Base-by-base conservation (phyloP, 305 asterid genomes). In the Fraxinus xanthoxyloides region DNA sequence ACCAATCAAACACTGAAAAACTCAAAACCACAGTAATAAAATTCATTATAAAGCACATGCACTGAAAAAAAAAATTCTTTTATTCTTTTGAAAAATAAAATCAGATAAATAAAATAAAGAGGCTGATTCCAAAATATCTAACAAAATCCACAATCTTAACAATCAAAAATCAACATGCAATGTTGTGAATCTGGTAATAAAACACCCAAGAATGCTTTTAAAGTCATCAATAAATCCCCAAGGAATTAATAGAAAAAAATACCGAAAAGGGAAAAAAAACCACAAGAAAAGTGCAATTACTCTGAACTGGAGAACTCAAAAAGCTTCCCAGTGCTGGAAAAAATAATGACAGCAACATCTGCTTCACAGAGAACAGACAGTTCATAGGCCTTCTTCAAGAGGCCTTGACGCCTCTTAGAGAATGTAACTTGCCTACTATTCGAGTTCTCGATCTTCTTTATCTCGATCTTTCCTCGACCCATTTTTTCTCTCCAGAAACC, bases 391-490 rank as follows among this genome's bases (percentile, higher is more conserved):
- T 92, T 92, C 88, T 92, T 90, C 38, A 90, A 26, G 28, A 90
- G 80, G 4, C 92, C 90, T 10, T 35, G 38, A 13, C 89, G 79
- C 82, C 98, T 86, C 88, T 89, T 92, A 0, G 92, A 87, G 83
- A 90, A 92, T 0, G 97, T 92, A 0, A 89, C 95, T 77, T 92
- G 95, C 77, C 93, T 85, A 88, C 92, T 91, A 75, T 86, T 90
- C 15, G 87, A 88, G 87, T 94, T 90, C 87, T 92, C 98, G 34
- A 92, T 94, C 87, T 90, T 89, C 83, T 90, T 92, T 7, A 94
- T 92, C 76, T 92, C 98, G 43, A 94, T 91, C 77, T 92, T 94
- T 0, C 98, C 97, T 75, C 98, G 84, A 56, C 97, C 97, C 98
- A 94, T 94, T 78, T 69, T 24, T 7, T 24, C 82, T 76, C 77